Percentiles rank a stretch among this genome's conserved stretches.
Conservation (phyloP, 345 rosid genomes). For the Lepidium sativum region DNA sequence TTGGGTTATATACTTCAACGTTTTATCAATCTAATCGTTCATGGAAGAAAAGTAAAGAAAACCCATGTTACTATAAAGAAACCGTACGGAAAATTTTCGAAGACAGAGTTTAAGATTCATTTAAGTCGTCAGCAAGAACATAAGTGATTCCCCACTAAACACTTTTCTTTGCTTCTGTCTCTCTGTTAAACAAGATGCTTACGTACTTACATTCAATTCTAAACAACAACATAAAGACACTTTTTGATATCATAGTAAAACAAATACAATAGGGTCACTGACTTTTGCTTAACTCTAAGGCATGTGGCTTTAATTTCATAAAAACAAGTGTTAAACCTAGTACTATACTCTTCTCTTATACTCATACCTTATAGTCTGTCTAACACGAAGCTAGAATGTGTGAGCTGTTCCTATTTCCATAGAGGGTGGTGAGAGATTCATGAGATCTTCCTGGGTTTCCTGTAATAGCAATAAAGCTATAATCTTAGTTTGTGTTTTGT, state of each 20-base stretch:
- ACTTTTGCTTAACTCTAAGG: conserved; percentile 29
- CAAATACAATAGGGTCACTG: conserved; percentile 27
- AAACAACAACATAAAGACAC: conserved; percentile 19
- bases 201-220: conserved; percentile 21
- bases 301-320: conserved; percentile 7
- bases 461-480: conserved; percentile 17
- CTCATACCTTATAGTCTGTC: conserved; percentile 2
- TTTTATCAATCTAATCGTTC: too few species aligned
- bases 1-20: too few species aligned
- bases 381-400: conserved; percentile 8
- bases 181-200: conserved; percentile 31
- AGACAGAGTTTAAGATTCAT: conserved; percentile 20
- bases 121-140: conserved; percentile 17
- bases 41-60: too few species aligned
- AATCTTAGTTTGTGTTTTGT: conserved; percentile 5
- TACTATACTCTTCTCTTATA: conserved; percentile 11
- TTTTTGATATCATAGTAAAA: conserved; percentile 18
- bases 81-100: conserved; percentile 25
- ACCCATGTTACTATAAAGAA: conserved; percentile 10
- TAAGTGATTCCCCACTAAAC: conserved; percentile 31
- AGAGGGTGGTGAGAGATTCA: conserved; percentile 25
- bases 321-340: conserved; percentile 15
- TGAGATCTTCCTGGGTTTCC: conserved; percentile 27
- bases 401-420: conserved; percentile 30
- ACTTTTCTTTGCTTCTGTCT: conserved; percentile 22